Evolutionary conservation across 805 yeast species (phyloP), one percentile per base, ranked within the genome.

Genomic region (Zygoascus bituminiphila): DNA sequence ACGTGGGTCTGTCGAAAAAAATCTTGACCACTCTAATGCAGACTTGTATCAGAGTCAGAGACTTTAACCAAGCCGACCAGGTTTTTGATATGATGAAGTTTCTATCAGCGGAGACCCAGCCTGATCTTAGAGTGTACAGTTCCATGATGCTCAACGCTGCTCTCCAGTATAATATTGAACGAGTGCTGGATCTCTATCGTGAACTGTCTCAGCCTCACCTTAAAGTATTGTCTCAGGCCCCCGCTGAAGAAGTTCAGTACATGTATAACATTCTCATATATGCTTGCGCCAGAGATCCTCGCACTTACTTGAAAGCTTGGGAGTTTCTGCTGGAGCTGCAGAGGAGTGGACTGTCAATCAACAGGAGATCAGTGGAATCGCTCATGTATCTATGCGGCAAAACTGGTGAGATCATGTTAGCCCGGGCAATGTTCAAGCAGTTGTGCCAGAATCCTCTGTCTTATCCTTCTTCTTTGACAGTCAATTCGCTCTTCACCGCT

Each of bases 21-120:
- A 66, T 81, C 1, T 80, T 79, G 54, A 73, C 82, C 2, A 76
- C 78, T 37, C 71, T 83, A 5, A 59, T 86, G 38, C 80, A 81
- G 51, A 71, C 85, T 21, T 78, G 83, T 57, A 78, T 80, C 5
- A 71, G 77, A 47, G 59, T 59, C 72, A 45, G 67, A 60, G 49
- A 75, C 47, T 77, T 72, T 51, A 62, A 69, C 15, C 79, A 82
- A 52, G 95, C 95, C 0, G 75, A 76, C 48, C 79, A 79, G 41
- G 69, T 85, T 2, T 93, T 93, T 65, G 88, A 83, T 54, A 78
- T 87, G 52, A 80, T 93, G 88, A 91, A 88, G 61, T 91, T 86
- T 62, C 63, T 83, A 55, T 79, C 93, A 0, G 59, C 70, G 4
- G 68, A 70, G 23, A 78, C 88, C 14, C 74, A 77, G 44, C 96